Base-by-base conservation (phyloP, 2,329 filamentous ascomycete genomes). In the Alternaria burnsii region DNA sequence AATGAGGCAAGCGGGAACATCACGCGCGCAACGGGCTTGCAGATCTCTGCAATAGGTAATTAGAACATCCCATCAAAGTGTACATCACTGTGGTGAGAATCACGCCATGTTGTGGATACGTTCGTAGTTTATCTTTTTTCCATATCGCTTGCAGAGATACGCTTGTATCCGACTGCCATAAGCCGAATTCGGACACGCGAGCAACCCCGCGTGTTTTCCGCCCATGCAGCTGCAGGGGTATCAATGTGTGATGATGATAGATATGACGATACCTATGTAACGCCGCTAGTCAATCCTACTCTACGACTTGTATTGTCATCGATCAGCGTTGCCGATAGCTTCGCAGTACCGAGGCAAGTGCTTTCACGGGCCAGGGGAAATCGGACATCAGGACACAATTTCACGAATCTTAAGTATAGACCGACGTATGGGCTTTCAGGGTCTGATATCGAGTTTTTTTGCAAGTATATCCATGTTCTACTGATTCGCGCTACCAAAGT, bases 401-500 rank as follows among this genome's bases (percentile, higher is more conserved):
- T 38, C 24, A 14, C 30, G 20, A 50, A 26, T 50, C 20, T 20
- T 9, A 50, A 38, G 18, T 30, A 10, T 16, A 20, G 16, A 3
- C 38, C 38, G 18, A 41, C 4, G 38, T 41, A 22, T 24, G 38
- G 14, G 26, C 22, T 12, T 38, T 24, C 1, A 50, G 20, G 20
- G 30, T 24, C 46, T 50, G 2, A 50, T 48, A 18, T 24, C 11
- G 14, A 24, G 14, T 38, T 38, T 11, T 50, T 32, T 50, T 16
- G 30, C 46, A 36, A 18, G 24, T 52, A 52, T 41, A 26, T 10
- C 50, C 50, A 40, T 40, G 26, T 42, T 22, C n/a, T 61, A 60
- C 24, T 55, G 52, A 52, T 61, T 61, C 61, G 68, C 72, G 60
- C 70, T 74, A 36, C 78, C 78, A 38, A 89, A 74, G 75, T 93